A percentile compares a stretch with the other conserved stretches of the same genome.
Evolutionary conservation across 2,329 filamentous ascomycete species (phyloP).

Genomic region (Phialemoniopsis sp.): DNA sequence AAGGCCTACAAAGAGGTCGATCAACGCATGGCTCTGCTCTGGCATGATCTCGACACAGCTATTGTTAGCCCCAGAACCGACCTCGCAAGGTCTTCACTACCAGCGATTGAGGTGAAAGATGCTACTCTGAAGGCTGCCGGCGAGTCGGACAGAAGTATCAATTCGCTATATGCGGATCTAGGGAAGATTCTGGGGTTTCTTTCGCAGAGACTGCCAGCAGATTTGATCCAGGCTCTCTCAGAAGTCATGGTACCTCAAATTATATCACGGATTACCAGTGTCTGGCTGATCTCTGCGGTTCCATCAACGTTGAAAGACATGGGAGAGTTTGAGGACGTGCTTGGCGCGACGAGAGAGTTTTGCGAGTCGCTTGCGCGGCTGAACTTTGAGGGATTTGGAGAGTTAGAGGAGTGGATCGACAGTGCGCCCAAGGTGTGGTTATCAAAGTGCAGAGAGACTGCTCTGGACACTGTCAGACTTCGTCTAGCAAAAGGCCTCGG

Average conservation of each 20-base stretch:
- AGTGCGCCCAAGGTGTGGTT: slow-evolving; percentile 83
- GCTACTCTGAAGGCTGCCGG: slow-evolving; percentile 26
- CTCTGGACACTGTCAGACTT: slow-evolving; percentile 76
- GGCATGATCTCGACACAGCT: slow-evolving; percentile 57
- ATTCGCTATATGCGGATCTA: slow-evolving; percentile 50
- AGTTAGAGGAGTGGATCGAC: slow-evolving; percentile 75
- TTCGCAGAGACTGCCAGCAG: slow-evolving; percentile 43
- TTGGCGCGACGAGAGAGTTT: slow-evolving; percentile 63
- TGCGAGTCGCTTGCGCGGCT: slow-evolving; percentile 57
- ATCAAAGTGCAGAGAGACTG: slow-evolving; percentile 73
- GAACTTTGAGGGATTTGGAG: slow-evolving; percentile 57
- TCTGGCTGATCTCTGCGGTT: slow-evolving; percentile 73
- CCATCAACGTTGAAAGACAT: slow-evolving; percentile 72
- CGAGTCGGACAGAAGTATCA: slow-evolving; percentile 37
- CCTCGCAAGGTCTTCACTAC: slow-evolving; percentile 24
- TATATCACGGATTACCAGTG: slow-evolving; percentile 61
- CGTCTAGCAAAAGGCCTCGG: slow-evolving; percentile 53
- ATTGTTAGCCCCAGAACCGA: slow-evolving; percentile 59
- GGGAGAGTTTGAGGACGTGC: slow-evolving; percentile 63
- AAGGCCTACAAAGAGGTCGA: slow-evolving; percentile 59
- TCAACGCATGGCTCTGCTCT: slow-evolving; percentile 54
- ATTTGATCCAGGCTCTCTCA: slow-evolving; percentile 58
- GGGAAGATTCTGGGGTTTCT: slow-evolving; percentile 48
- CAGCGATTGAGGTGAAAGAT: slow-evolving; percentile 34
- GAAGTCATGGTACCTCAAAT: slow-evolving; percentile 67